Evolutionary conservation across 805 yeast genomes (phyloP).

Genomic region (Metschnikowia dekortorum): DNA sequence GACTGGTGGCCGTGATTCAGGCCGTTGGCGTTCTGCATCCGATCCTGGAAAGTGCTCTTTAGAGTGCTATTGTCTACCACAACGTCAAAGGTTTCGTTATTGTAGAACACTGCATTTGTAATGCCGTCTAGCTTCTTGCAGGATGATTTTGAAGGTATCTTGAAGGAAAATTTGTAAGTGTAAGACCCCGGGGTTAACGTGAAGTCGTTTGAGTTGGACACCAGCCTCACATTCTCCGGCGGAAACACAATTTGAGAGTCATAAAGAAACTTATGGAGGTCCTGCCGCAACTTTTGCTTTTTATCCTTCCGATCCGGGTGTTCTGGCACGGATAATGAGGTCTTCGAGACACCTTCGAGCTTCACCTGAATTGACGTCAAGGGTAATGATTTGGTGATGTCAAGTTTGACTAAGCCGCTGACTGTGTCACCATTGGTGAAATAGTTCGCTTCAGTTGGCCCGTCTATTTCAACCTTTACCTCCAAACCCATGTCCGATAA

Average conservation of each 20-base stretch:
- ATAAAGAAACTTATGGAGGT: conserved; percentile 45
- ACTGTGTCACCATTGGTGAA: conserved; percentile 46
- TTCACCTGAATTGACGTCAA: conserved; percentile 48
- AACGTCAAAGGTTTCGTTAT: conserved; percentile 25
- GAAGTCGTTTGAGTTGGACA: conserved; percentile 40
- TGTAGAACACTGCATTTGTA: conserved; percentile 30
- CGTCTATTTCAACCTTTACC: conserved; percentile 32
- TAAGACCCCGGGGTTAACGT: conserved; percentile 50
- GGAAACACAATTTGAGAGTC: conserved; percentile 50
- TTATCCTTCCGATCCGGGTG: conserved; percentile 10
- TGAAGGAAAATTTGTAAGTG: conserved; percentile 45
- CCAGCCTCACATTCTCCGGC: conserved; percentile 44
- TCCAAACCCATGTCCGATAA: conserved; percentile 14
- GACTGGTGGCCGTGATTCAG: background rate
- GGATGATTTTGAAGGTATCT: conserved; percentile 39
- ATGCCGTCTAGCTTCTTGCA: conserved; percentile 28
- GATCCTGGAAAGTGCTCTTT: conserved; percentile 16
- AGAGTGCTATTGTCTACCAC: conserved; percentile 32
- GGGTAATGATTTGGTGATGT: conserved; percentile 38
- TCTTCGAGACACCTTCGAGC: conserved; percentile 44
- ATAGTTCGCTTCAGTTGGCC: conserved; percentile 24
- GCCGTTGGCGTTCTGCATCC: background rate
- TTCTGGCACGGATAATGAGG: conserved; percentile 31
- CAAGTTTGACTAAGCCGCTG: conserved; percentile 37
- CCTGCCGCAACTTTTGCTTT: conserved; percentile 23